These are phyloP conservation scores for Solanum bulbocastanum DNA, from an alignment of 257 asterid species.

Conservation along the genomic window DNA sequence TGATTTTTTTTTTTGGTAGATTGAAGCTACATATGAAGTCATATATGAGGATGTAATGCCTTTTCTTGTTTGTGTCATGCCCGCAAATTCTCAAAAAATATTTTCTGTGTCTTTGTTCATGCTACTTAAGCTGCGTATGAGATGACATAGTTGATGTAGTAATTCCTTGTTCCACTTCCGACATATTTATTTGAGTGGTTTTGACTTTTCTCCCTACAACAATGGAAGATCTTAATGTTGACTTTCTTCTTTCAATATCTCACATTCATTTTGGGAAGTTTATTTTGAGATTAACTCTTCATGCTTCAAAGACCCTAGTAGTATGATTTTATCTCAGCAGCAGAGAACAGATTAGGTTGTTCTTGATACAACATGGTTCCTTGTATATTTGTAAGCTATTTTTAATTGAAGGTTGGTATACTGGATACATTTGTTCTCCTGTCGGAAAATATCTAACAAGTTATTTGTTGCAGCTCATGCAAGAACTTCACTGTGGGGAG, in stretches of 20 bases:
- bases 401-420: not conserved
- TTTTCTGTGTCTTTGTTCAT: not conserved
- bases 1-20: not conserved
- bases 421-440: not conserved
- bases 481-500: constrained; percentile 44
- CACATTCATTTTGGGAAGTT: not conserved
- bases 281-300: not conserved
- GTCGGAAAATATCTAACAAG: not conserved
- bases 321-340: not conserved
- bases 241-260: not conserved
- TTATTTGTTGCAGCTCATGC: constrained; percentile 51
- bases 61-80: not conserved
- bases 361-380: not conserved
- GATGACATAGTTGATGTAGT: not conserved
- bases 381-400: not conserved
- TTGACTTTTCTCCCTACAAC: not conserved
- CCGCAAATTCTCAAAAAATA: not conserved
- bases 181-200: not conserved
- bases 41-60: not conserved
- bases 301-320: not conserved
- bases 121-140: not conserved
- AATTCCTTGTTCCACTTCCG: not conserved
- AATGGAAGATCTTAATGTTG: not conserved
- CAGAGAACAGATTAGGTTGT: not conserved
- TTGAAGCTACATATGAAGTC: not conserved